Evolutionary conservation across 345 rosid genomes (phyloP).

Genomic region (Euphorbia tirucalli): DNA sequence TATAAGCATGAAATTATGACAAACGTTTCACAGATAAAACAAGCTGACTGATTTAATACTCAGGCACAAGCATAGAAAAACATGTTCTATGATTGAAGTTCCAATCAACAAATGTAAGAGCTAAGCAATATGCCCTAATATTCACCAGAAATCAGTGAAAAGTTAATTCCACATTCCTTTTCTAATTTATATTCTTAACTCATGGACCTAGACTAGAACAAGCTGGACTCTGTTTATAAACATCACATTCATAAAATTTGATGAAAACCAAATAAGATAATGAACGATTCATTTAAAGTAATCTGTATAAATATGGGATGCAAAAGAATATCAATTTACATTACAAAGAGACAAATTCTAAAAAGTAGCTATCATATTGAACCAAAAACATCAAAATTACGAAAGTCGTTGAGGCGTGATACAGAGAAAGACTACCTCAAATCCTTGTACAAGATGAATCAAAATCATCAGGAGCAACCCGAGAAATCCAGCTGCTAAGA

Average conservation of each 20-base stretch:
- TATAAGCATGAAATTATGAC: neutral
- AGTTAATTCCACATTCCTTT: neutral
- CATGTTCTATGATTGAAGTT: neutral
- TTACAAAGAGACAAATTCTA: neutral
- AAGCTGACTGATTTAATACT: neutral
- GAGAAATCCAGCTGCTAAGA: constrained; percentile 75
- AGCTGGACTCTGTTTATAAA: neutral
- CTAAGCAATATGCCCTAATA: neutral
- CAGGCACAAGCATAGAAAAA: neutral
- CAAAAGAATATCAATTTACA: neutral
- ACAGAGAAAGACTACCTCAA: constrained; percentile 33
- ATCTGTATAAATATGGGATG: neutral
- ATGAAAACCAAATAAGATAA: neutral
- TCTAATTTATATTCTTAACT: neutral
- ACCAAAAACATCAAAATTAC: constrained; percentile 1
- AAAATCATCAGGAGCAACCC: constrained; percentile 94
- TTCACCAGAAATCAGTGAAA: neutral
- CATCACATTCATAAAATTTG: neutral
- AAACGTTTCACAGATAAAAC: neutral
- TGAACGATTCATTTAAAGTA: neutral
- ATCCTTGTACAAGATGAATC: constrained; percentile 83
- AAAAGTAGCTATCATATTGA: neutral
- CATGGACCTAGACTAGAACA: neutral
- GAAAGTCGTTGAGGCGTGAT: neutral
- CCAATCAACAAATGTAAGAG: neutral